Evolutionary conservation across 306 rosid species (phyloP).

Genomic region (Quercus cerris): DNA sequence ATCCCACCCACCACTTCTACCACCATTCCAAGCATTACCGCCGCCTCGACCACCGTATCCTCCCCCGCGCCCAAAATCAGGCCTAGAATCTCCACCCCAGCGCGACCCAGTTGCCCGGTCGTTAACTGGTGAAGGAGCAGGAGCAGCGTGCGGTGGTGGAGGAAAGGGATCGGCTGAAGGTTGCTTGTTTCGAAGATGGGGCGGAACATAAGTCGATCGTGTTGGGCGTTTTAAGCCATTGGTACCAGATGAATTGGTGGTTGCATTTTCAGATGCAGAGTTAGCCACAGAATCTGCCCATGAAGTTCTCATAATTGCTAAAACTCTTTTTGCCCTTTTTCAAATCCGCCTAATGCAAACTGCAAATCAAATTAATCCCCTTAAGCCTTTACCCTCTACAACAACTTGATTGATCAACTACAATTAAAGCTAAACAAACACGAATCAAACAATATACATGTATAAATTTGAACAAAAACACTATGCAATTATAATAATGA

Average conservation of each 20-base stretch:
- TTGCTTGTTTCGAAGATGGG: constrained; percentile 69
- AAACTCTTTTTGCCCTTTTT: no score
- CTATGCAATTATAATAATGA: not conserved
- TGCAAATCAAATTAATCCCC: constrained; percentile 27
- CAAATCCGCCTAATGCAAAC: constrained; percentile 25
- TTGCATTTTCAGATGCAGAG: constrained; percentile 36
- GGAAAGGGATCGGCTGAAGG: constrained; percentile 39
- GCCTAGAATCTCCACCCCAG: constrained; percentile 42
- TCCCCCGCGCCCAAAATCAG: constrained; percentile 41
- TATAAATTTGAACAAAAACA: not conserved
- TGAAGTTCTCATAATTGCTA: constrained; percentile 29
- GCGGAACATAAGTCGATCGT: constrained; percentile 63
- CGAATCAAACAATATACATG: not conserved
- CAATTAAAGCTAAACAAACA: constrained; percentile 24
- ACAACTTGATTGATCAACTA: constrained; percentile 23
- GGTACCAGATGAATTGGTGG: constrained; percentile 30
- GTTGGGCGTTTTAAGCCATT: constrained; percentile 32
- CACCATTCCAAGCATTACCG: constrained; percentile 43
- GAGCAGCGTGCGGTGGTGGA: not conserved
- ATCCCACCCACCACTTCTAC: constrained; percentile 51
- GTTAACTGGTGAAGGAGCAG: constrained; percentile 19
- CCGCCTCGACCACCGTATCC: constrained; percentile 25
- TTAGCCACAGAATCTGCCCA: constrained; percentile 74
- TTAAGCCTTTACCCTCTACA: constrained; percentile 4
- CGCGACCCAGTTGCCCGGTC: constrained; percentile 33